Percentiles rank a stretch among this genome's conserved stretches.
phyloP scores from a whole-genome alignment of 371 early-diverging fungal species.

The Batkoa obscura region DNA sequence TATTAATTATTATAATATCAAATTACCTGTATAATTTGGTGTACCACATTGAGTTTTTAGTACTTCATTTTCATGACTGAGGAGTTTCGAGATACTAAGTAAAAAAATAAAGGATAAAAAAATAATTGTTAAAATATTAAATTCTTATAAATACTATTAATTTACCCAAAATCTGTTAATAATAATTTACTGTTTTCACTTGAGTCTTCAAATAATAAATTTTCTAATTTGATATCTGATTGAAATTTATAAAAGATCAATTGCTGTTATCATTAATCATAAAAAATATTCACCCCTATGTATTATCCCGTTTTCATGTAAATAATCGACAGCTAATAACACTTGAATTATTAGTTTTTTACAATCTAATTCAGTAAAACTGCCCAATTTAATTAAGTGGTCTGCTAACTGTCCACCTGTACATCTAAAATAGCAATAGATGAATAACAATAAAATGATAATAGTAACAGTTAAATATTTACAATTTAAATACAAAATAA shows the following conservation, averaged over 20 bases:
- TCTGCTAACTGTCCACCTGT: slow-evolving; percentile 86
- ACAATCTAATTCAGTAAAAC: slow-evolving; percentile 77
- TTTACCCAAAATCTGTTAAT: slow-evolving; percentile 39
- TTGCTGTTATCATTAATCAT: not conserved
- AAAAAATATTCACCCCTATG: slow-evolving; percentile 29
- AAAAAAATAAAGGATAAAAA: not conserved
- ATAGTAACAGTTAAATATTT: slow-evolving; percentile 11
- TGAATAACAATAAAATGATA: not conserved
- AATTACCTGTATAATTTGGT: slow-evolving; percentile 20
- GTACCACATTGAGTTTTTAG: slow-evolving; percentile 39
- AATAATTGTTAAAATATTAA: not conserved
- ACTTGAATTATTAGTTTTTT: slow-evolving; percentile 41
- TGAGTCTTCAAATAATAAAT: slow-evolving; percentile 40
- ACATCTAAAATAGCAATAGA: slow-evolving; percentile 18
- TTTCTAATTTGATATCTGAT: slow-evolving; percentile 66
- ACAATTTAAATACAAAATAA: slow-evolving; percentile 78
- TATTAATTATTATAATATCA: not conserved
- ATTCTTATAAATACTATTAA: not conserved
- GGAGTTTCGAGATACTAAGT: slow-evolving; percentile 30
- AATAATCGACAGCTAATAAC: slow-evolving; percentile 41
- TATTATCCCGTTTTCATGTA: slow-evolving; percentile 48
- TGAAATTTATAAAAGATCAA: slow-evolving; percentile 5
- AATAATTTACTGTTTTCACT: slow-evolving; percentile 33
- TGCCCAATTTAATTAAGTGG: slow-evolving; percentile 58
- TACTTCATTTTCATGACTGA: slow-evolving; percentile 22